Percentiles rank a stretch among this genome's conserved stretches.
phyloP scores from a whole-genome alignment of 192 early-diverging fungal genomes.

The Pecoramyces ruminantium region DNA sequence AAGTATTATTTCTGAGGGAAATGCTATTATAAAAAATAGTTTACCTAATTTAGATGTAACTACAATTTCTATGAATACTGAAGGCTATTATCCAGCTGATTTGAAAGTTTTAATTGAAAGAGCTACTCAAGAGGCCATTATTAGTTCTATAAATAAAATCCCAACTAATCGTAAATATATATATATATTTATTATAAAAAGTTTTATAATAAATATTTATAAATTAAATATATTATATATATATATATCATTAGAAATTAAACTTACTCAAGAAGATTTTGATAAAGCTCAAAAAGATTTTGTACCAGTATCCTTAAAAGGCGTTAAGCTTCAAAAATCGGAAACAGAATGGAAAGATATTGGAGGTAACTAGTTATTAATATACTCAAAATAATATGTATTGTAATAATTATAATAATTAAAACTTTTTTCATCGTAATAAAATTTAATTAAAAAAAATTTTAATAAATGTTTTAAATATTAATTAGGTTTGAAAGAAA shows the following conservation, averaged over 20 bases:
- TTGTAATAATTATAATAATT: too few species aligned
- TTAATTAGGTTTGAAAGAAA: constrained; percentile 49
- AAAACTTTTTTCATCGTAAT: too few species aligned
- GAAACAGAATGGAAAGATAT: constrained; percentile 73
- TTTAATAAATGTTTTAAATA: neutral
- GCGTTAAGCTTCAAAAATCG: constrained; percentile 59
- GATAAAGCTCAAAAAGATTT: constrained; percentile 55
- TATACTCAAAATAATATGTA: neutral
- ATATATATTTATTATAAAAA: too few species aligned
- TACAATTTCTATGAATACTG: constrained; percentile 56
- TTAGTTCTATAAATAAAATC: constrained; percentile 4
- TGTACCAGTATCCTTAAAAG: constrained; percentile 60
- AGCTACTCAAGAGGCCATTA: constrained; percentile 60
- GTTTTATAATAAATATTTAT: too few species aligned
- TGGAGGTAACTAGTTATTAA: constrained; percentile 32
- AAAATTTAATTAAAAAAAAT: too few species aligned
- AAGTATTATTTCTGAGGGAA: constrained; percentile 37
- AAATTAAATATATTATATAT: too few species aligned
- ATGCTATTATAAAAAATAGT: constrained; percentile 22
- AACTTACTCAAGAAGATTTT: constrained; percentile 48
- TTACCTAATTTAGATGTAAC: constrained; percentile 45
- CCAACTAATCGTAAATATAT: constrained; percentile 22
- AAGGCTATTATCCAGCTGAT: constrained; percentile 76
- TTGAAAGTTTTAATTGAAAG: constrained; percentile 59
- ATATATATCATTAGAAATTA: constrained; percentile 12